Evolutionary conservation across 768 basidiomycete species (phyloP).

Genomic region (Pleurotus djamor): DNA sequence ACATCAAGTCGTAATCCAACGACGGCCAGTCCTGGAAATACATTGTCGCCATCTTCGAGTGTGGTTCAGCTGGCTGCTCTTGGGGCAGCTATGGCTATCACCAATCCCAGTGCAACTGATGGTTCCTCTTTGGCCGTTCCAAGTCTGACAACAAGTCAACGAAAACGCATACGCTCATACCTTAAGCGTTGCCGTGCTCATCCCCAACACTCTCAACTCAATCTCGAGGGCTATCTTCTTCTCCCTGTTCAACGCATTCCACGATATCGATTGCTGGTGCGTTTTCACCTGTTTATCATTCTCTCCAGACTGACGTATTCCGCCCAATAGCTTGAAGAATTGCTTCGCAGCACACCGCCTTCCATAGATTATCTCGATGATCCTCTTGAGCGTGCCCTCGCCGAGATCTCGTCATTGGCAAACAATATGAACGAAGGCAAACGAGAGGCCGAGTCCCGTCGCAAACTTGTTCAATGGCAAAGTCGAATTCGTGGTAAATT

Average conservation of each 20-base stretch:
- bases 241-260: constrained; percentile 97
- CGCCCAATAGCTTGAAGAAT: constrained; percentile 70
- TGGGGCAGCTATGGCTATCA: constrained; percentile 53
- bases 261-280: constrained; percentile 90
- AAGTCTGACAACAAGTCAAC: constrained; percentile 73
- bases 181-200: constrained; percentile 88
- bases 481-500: constrained; percentile 86
- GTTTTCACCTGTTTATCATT: constrained; percentile 4
- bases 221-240: constrained; percentile 90
- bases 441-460: constrained; percentile 89
- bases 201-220: constrained; percentile 90
- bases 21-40: constrained; percentile 36
- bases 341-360: constrained; percentile 84
- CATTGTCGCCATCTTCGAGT: constrained; percentile 59
- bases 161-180: constrained; percentile 86
- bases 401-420: constrained; percentile 86
- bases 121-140: constrained; percentile 41
- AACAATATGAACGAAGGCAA: constrained; percentile 99
- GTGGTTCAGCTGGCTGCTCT: constrained; percentile 62
- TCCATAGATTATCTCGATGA: constrained; percentile 73
- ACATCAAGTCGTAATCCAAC: constrained; percentile 50
- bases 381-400: constrained; percentile 79
- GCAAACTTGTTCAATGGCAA: constrained; percentile 91
- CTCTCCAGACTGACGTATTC: constrained; percentile 8
- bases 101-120: constrained; percentile 41